These are phyloP conservation scores for Chaetomium globosum DNA, from an alignment of 2,329 filamentous ascomycete genomes.

Conservation along the genomic window DNA sequence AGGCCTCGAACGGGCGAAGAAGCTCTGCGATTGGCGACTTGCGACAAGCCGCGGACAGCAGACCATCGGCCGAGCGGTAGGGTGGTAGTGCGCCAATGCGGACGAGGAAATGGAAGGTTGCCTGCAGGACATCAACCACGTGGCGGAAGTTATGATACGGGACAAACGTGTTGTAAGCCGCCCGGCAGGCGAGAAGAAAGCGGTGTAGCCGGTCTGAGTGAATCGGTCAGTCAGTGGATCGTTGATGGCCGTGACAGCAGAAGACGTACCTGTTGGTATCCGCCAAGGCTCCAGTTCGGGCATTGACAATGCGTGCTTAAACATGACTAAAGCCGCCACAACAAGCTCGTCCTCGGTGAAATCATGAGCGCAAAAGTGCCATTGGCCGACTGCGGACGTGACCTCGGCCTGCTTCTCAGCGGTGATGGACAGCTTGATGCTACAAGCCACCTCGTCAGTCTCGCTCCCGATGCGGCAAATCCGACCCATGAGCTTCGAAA, in stretches of 20 bases:
- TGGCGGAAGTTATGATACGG: constrained; percentile 99
- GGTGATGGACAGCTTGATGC: constrained; percentile 69
- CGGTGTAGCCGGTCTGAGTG: constrained; percentile 72
- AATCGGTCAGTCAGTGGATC: constrained; percentile 2
- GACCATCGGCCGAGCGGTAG: constrained; percentile 53
- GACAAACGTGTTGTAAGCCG: constrained; percentile 95
- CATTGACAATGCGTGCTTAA: constrained; percentile 82
- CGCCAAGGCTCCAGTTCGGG: constrained; percentile 80
- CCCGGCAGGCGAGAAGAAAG: constrained; percentile 84
- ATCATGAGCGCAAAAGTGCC: constrained; percentile 88
- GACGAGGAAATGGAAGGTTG: constrained; percentile 86
- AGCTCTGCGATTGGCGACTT: constrained; percentile 72
- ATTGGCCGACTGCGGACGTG: constrained; percentile 70
- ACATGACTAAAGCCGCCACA: constrained; percentile 81
- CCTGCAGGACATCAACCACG: constrained; percentile 93
- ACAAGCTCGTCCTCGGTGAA: constrained; percentile 90
- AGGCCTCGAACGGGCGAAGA: constrained; percentile 81
- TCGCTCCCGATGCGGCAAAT: constrained; percentile 74
- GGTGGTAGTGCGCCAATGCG: constrained; percentile 74
- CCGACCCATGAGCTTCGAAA: constrained; percentile 83
- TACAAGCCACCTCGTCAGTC: constrained; percentile 62
- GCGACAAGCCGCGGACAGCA: constrained; percentile 34
- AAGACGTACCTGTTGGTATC: constrained; percentile 67
- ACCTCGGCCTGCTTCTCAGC: constrained; percentile 67
- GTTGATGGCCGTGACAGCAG: not conserved